Percentiles rank a stretch among this genome's conserved stretches.
Conservation (phyloP, 805 yeast genomes). For the Huiozyma naganishii region DNA sequence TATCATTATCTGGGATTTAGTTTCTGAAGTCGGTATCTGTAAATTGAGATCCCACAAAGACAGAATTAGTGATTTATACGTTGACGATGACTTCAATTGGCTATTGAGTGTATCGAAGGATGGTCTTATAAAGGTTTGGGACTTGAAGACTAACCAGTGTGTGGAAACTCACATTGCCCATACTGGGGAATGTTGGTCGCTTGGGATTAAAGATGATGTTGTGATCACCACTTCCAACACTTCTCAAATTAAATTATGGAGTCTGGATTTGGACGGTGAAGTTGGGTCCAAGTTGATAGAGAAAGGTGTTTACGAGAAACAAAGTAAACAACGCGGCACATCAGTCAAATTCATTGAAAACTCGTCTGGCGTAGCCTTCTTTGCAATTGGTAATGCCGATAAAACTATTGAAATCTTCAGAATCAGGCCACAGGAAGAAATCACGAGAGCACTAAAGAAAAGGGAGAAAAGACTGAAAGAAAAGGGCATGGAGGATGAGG, state of each 20-base stretch:
- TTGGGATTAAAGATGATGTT: slow-evolving; percentile 40
- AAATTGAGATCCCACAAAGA: slow-evolving; percentile 84
- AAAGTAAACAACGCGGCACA: slow-evolving; percentile 61
- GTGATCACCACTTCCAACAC: slow-evolving; percentile 69
- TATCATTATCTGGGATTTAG: slow-evolving; percentile 89
- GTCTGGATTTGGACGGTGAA: slow-evolving; percentile 41
- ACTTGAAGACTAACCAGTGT: slow-evolving; percentile 77
- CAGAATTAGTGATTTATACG: slow-evolving; percentile 66
- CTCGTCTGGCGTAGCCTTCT: slow-evolving; percentile 29
- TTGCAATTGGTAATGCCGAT: slow-evolving; percentile 71
- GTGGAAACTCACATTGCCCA: slow-evolving; percentile 92
- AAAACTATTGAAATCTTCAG: slow-evolving; percentile 72
- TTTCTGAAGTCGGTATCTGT: slow-evolving; percentile 80
- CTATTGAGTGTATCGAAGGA: slow-evolving; percentile 74
- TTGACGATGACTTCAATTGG: slow-evolving; percentile 44
- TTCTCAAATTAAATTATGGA: slow-evolving; percentile 78
- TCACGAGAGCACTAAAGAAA: slow-evolving; percentile 62
- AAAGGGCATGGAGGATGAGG: slow-evolving; percentile 53
- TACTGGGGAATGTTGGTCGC: slow-evolving; percentile 86
- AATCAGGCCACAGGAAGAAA: slow-evolving; percentile 64
- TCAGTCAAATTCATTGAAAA: slow-evolving; percentile 39
- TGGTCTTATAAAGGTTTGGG: slow-evolving; percentile 91
- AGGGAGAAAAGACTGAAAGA: slow-evolving; percentile 71
- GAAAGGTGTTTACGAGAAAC: slow-evolving; percentile 61
- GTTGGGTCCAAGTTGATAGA: slow-evolving; percentile 40